Evolutionary conservation across 2,329 filamentous ascomycete genomes (phyloP).

Genomic region (Penicillium sp.): DNA sequence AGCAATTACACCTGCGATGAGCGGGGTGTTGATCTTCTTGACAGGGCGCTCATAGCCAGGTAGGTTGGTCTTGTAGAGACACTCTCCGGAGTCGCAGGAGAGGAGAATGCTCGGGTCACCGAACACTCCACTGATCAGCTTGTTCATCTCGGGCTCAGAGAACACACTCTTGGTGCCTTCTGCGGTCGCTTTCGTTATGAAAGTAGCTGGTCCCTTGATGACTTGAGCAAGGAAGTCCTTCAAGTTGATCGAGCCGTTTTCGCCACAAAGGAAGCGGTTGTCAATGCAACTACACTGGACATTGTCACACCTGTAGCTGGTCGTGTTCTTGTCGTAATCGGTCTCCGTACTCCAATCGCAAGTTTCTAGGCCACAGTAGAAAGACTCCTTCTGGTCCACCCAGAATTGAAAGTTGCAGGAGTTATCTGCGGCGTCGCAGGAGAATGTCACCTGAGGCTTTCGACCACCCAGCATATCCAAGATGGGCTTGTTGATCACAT

Average conservation of each 20-base stretch:
- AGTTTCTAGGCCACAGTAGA: conserved; percentile 85
- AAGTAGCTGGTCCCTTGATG: conserved; percentile 84
- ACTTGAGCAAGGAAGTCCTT: conserved; percentile 78
- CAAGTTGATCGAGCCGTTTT: conserved; percentile 86
- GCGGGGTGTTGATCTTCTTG: conserved; percentile 92
- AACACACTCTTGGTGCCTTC: conserved; percentile 70
- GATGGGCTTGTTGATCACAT: conserved; percentile 95
- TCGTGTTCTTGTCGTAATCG: conserved; percentile 70
- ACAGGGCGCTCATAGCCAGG: conserved; percentile 85
- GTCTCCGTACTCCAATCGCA: conserved; percentile 73
- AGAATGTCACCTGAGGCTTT: conserved; percentile 91
- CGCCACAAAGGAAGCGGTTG: conserved; percentile 90
- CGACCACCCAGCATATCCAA: conserved; percentile 78
- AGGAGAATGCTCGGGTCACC: conserved; percentile 87
- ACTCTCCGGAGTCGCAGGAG: conserved; percentile 82
- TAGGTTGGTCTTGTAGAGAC: conserved; percentile 86
- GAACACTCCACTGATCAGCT: conserved; percentile 82
- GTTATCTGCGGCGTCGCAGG: conserved; percentile 70
- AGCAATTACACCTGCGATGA: conserved; percentile 92
- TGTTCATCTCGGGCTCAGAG: conserved; percentile 87
- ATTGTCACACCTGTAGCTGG: conserved; percentile 78
- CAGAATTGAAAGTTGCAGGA: conserved; percentile 98
- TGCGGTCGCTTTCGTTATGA: conserved; percentile 63
- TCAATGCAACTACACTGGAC: conserved; percentile 85
- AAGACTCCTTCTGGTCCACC: conserved; percentile 91